Conservation (phyloP, 345 rosid genomes). For the Heritiera littoralis region DNA sequence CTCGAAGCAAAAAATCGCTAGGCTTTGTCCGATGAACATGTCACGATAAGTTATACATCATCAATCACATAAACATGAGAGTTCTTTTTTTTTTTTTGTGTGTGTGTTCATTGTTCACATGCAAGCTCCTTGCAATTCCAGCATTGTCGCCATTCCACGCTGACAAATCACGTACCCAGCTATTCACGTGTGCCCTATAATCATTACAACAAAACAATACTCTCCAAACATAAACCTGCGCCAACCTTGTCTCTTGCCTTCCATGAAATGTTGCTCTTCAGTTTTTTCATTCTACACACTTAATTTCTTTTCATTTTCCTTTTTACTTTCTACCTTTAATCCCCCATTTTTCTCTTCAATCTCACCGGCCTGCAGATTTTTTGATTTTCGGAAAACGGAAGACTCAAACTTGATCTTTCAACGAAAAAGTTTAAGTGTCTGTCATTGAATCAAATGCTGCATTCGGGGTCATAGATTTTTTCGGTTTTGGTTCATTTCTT, state of each 20-base stretch:
- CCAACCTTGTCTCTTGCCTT: conserved; percentile 42
- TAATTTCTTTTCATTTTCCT: too few species aligned
- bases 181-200: conserved; percentile 60
- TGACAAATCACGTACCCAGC: conserved; percentile 63
- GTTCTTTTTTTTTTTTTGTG: background rate
- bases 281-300: too few species aligned
- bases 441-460: too few species aligned
- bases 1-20: background rate
- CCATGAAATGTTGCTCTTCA: conserved; percentile 3
- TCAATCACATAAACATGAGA: conserved; percentile 8
- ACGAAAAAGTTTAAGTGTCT: too few species aligned
- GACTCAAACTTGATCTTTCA: too few species aligned
- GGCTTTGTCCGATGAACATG: background rate
- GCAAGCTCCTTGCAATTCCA: conserved; percentile 32
- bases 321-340: too few species aligned
- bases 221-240: conserved; percentile 41
- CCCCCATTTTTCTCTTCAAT: too few species aligned
- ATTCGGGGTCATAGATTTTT: too few species aligned
- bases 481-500: too few species aligned
- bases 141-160: conserved; percentile 46
- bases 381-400: too few species aligned
- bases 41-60: conserved; percentile 27
- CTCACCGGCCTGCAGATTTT: too few species aligned
- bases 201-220: conserved; percentile 62
- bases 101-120: background rate